Evolutionary conservation across 768 basidiomycete species (phyloP), one percentile per base, ranked within the genome.

Genomic region (Mycena vulgaris): DNA sequence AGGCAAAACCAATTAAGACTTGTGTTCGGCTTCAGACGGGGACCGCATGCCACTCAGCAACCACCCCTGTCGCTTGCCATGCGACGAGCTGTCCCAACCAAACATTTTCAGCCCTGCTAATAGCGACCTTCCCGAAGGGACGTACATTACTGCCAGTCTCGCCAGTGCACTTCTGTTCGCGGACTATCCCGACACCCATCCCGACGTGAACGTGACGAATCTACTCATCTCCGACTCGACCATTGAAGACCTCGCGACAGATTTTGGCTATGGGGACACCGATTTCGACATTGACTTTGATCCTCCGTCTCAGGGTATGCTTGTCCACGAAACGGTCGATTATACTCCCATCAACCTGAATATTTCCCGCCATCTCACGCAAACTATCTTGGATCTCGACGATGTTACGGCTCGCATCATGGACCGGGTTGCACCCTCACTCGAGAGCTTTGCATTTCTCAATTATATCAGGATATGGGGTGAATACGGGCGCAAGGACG

Each of bases 381-480:
- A 61, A 27, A 52, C 31, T 21, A 47, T 68, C 30, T 14, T 55
- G 53, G 56, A 69, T 25, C 59, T 69, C 39, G 63, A 65, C 47
- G 47, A 51, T 6, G 59, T 69, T 11, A 31, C 64, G 25, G 28
- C 52, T 30, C 71, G 71, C 33, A 73, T 73, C 17, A 53, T 73
- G 30, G 58, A 69, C n/a, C 63, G 51, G 17, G 47, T 61, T 31
- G 39, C 58, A 23, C 68, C 63, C 5, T 64, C 72, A 16, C 72
- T 73, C 27, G 68, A 73, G 49, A 59, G 58, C 35, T 51, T 73
- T 9, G 53, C 59, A 16, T 73, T 62, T 58, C 55, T 73, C n/a
- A 59, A 51, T 25, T 67, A 73, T 49, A 66, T 70, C 51, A 40
- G 55, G 17, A 49, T 66, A 13, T 56, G 17, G 51, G 63, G 21